Base-by-base conservation (phyloP, 495 filamentous ascomycete species). In the Penicillium antarcticum region DNA sequence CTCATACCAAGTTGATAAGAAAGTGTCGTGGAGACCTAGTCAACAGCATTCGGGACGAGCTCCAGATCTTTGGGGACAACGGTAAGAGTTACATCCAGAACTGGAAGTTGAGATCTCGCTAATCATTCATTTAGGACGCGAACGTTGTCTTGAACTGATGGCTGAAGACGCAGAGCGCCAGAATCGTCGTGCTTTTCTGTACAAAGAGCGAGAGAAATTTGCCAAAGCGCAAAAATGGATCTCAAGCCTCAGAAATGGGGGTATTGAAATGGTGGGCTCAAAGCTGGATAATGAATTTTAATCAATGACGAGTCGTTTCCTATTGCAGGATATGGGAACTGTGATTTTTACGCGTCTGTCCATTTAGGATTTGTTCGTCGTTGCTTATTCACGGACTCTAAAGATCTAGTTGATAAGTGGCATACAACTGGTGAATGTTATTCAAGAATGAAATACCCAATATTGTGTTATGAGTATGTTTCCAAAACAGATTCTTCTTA, bases 81-180 rank as follows among this genome's bases (percentile, higher is more conserved):
- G 65, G 76, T 77, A 63, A 58, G 69, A 42, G 9, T 29, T 21
- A 0, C 18, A 8, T 1, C 6, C n/a, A 8, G n/a, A 3, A 19
- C 12, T 23, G n/a, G n/a, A 14, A 29, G 17, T 14, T 19, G 9
- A 19, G 39, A 42, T n/a, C 0, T 10, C 34, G 21, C 47, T 55
- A 41, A 48, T 32, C 24, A 33, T 33, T 12, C 24, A 31, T 19
- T 39, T 48, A 57, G 57, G 56, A 1, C 21, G 21, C 6, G 53
- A 56, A 4, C 51, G 60, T 21, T 69, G 61, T 21, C 43, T 59
- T 9, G 40, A 55, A 39, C 48, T 66, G 0, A 72, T 85, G 53
- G 76, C 75, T 0, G 78, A 81, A 24, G 74, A 82, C 41, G 66
- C 73, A 0, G 67, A 71, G 18, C 66, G 76, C 2, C 73, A 77